Evolutionary conservation across 305 asterid species (phyloP).

Genomic region (Stenogyne calaminthoides): DNA sequence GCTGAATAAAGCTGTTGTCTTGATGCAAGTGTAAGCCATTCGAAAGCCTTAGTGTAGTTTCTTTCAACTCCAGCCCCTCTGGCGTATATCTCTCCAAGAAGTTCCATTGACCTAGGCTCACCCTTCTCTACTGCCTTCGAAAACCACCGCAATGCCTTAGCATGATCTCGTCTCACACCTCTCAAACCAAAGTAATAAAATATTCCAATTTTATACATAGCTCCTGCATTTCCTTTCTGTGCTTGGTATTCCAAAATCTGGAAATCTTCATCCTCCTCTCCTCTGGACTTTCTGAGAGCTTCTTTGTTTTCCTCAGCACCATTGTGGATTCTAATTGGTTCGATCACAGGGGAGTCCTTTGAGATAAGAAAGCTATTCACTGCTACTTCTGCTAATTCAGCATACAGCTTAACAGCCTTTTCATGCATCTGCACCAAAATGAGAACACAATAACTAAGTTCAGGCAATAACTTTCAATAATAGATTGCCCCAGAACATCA

Average conservation of each 20-base stretch:
- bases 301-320: slow-evolving; percentile 97
- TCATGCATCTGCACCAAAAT: slow-evolving; percentile 79
- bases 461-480: background rate
- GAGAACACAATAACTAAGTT: slow-evolving; percentile 14
- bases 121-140: slow-evolving; percentile 91
- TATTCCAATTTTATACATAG: slow-evolving; percentile 89
- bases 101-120: slow-evolving; percentile 95
- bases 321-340: slow-evolving; percentile 89
- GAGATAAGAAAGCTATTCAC: slow-evolving; percentile 88
- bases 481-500: background rate
- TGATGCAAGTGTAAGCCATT: slow-evolving; percentile 94
- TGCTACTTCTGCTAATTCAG: slow-evolving; percentile 93
- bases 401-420: slow-evolving; percentile 80
- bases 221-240: slow-evolving; percentile 92
- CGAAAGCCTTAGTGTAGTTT: slow-evolving; percentile 88
- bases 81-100: slow-evolving; percentile 95
- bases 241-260: slow-evolving; percentile 97
- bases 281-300: slow-evolving; percentile 89
- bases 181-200: slow-evolving; percentile 93
- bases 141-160: slow-evolving; percentile 87
- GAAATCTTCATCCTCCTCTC: slow-evolving; percentile 98
- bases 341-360: slow-evolving; percentile 89
- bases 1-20: slow-evolving; percentile 87
- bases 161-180: slow-evolving; percentile 88
- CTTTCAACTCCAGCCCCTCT: slow-evolving; percentile 96